Percentiles rank a stretch among this genome's conserved stretches.
These are phyloP conservation scores for Rhodotorula sp. DNA, from an alignment of 1,284 basidiomycete genomes.

Conservation along the genomic window DNA sequence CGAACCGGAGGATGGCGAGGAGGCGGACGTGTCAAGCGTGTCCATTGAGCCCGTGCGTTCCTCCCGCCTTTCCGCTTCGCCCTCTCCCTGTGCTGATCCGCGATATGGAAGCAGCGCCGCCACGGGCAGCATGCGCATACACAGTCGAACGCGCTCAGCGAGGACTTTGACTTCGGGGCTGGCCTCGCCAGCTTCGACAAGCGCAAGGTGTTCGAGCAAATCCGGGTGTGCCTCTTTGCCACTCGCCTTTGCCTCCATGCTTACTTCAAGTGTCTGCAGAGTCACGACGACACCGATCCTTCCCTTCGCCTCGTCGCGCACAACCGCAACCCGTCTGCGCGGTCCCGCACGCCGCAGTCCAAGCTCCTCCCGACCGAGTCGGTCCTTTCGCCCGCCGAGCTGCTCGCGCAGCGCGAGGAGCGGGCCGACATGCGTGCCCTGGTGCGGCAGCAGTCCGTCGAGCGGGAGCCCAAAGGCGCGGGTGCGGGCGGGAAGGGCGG, in stretches of 20 bases:
- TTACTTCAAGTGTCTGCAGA: slow-evolving; percentile 11
- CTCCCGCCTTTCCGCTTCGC: background rate
- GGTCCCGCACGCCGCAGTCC: slow-evolving; percentile 12
- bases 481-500: background rate
- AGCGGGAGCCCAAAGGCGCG: slow-evolving; percentile 13
- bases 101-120: background rate
- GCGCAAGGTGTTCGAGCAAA: slow-evolving; percentile 38
- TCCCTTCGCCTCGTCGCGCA: slow-evolving; percentile 44
- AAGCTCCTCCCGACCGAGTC: slow-evolving; percentile 33
- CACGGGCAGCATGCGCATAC: background rate
- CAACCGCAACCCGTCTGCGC: slow-evolving; percentile 35
- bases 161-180: slow-evolving; percentile 44
- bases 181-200: slow-evolving; percentile 43
- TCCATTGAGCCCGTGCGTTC: background rate
- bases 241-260: too few relatives aligned
- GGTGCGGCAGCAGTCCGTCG: slow-evolving; percentile 17
- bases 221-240: slow-evolving; percentile 20
- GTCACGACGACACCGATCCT: slow-evolving; percentile 41
- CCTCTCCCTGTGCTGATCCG: background rate
- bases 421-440: background rate
- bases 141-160: slow-evolving; percentile 11
- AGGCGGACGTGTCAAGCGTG: slow-evolving; percentile 13
- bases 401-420: slow-evolving; percentile 27
- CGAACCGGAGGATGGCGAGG: slow-evolving; percentile 22
- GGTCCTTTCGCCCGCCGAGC: slow-evolving; percentile 35